Base-by-base conservation (phyloP, 2,329 filamentous ascomycete genomes). In the Colletotrichum sp. region DNA sequence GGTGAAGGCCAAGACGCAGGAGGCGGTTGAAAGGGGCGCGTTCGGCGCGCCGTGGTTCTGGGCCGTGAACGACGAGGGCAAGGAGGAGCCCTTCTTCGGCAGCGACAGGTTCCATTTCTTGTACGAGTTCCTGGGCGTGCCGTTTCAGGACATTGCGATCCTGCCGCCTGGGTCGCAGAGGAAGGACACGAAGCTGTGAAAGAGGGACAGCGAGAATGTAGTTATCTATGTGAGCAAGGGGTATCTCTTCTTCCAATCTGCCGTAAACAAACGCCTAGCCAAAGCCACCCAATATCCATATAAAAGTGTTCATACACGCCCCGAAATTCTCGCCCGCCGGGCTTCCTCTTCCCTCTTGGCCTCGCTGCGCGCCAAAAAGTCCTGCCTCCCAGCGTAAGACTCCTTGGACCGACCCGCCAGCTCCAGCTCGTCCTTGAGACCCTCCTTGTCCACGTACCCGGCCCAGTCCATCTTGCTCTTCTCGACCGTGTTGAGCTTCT, bases 1-100 rank as follows among this genome's bases (percentile, higher is more conserved):
- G 34, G 84, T 95, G 32, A 89, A 89, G 75, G 86, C 84, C 7
- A 89, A 89, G 59, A 96, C 94, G 21, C 87, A 91, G 75, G 88
- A 88, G 78, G 93, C 91, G 0, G 82, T 95, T 18, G 89, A 91
- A 49, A 86, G 86, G 66, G 95, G 94, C 0, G 95, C 94, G 0
- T 96, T 95, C 83, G 95, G 95, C 0, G 91, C 92, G 66, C 95
- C 95, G 2, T 96, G 95, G 94, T 87, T 95, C 76, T 93, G 92
- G 89, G 94, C 92, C 5, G 88, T 87, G 21, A 91, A 93, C 79
- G 82, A 81, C 3, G 83, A 89, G 77, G 93, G 93, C 0, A 83
- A 88, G 72, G 88, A 88, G 65, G 92, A 94, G 85, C 91, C 93
- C 0, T 95, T 96, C 82, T 96, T 96, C 84, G 94, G 94, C 4